These are phyloP conservation scores for Elaeis guineensis DNA, from an alignment of 176 grass and related monocot species.

Conservation along the genomic window DNA sequence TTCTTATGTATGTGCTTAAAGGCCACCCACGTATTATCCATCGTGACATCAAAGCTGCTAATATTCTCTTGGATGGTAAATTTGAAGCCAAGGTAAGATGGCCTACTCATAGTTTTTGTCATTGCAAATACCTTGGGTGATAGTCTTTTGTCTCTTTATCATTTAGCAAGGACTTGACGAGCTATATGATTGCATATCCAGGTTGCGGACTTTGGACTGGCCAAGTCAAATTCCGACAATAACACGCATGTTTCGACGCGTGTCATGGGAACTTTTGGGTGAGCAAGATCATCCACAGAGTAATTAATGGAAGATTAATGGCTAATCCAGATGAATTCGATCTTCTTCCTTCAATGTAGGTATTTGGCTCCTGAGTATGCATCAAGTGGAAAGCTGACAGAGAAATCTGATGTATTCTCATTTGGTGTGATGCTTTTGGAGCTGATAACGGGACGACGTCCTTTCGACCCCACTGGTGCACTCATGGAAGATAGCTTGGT, in stretches of 20 bases:
- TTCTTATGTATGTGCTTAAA: not conserved
- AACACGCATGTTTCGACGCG: slow-evolving; percentile 51
- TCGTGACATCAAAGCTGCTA: slow-evolving; percentile 51
- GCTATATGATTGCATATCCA: not conserved
- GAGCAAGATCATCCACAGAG: not conserved
- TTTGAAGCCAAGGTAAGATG: slow-evolving; percentile 37
- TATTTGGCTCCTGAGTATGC: slow-evolving; percentile 51
- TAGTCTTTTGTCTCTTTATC: not conserved
- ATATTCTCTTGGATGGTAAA: slow-evolving; percentile 44
- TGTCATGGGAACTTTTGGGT: slow-evolving; percentile 56
- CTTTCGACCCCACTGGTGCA: slow-evolving; percentile 24
- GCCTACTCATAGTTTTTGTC: not conserved
- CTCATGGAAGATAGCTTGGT: slow-evolving; percentile 59
- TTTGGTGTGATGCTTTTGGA: slow-evolving; percentile 62
- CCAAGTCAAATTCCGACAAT: slow-evolving; percentile 41
- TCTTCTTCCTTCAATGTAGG: not conserved
- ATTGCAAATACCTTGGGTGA: not conserved
- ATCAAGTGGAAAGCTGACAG: slow-evolving; percentile 39
- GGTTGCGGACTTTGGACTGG: slow-evolving; percentile 48
- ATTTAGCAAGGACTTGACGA: too few relatives aligned
- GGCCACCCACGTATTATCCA: slow-evolving; percentile 49
- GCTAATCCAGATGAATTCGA: too few relatives aligned
- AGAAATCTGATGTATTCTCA: slow-evolving; percentile 54
- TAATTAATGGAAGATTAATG: too few relatives aligned
- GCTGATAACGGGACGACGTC: slow-evolving; percentile 37